A percentile compares a stretch with the other conserved stretches of the same genome.
Conservation (phyloP, 2,329 filamentous ascomycete genomes). For the Blastomyces gilchristii region DNA sequence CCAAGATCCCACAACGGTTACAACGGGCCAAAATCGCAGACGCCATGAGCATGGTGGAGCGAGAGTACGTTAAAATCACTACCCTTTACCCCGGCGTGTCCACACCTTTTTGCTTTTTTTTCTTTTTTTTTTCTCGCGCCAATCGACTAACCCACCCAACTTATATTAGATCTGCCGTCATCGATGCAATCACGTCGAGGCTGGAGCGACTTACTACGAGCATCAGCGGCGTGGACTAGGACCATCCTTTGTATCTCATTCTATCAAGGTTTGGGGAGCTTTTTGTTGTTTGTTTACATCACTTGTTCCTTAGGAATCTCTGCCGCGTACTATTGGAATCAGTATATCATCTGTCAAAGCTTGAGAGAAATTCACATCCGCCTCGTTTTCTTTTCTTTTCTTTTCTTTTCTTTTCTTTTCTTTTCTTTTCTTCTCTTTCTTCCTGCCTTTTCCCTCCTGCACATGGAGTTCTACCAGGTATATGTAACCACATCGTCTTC, state of each 20-base stretch:
- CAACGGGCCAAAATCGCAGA: conserved; percentile 39
- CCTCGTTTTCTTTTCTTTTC: background rate
- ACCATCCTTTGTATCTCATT: background rate
- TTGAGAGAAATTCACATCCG: background rate
- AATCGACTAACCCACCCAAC: conserved; percentile 10
- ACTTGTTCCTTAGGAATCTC: background rate
- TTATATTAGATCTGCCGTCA: conserved; percentile 31
- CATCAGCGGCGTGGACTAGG: conserved; percentile 14
- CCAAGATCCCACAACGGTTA: conserved; percentile 32
- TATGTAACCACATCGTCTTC: background rate
- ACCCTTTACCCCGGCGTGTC: background rate
- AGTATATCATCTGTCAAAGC: background rate
- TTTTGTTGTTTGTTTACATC: background rate
- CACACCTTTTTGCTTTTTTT: background rate
- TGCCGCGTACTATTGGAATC: background rate
- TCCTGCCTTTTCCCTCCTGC: background rate
- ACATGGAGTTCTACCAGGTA: background rate
- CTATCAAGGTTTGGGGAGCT: background rate
- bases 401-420: too few species aligned
- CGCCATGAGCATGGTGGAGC: conserved; percentile 42
- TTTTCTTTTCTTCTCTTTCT: background rate
- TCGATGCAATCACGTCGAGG: conserved; percentile 34
- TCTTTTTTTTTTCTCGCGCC: background rate
- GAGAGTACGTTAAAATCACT: conserved; percentile 30
- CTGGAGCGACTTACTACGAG: conserved; percentile 32